Percentiles rank a stretch among this genome's conserved stretches.
Evolutionary conservation across 2,329 filamentous ascomycete genomes (phyloP).

Genomic region (Epicoccum sorghinum): DNA sequence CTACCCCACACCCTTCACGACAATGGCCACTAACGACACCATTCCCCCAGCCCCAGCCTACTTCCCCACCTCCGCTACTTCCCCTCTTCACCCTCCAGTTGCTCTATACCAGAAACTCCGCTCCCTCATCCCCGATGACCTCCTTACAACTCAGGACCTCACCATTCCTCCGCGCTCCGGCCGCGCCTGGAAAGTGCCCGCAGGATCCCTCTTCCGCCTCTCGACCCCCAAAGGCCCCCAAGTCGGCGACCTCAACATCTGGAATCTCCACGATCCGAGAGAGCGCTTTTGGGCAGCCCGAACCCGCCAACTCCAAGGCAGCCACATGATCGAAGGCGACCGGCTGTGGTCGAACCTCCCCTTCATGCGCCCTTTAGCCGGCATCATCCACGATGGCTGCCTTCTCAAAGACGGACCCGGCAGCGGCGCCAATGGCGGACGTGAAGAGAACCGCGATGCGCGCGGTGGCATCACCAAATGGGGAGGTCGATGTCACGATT

Average conservation of each 20-base stretch:
- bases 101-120: slow-evolving; percentile 37
- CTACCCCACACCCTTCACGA: neutral
- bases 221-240: slow-evolving; percentile 79
- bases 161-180: slow-evolving; percentile 76
- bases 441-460: slow-evolving; percentile 52
- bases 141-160: slow-evolving; percentile 24
- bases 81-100: slow-evolving; percentile 41
- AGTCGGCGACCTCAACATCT: slow-evolving; percentile 81
- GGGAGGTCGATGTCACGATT: slow-evolving; percentile 75
- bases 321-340: slow-evolving; percentile 74
- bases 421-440: slow-evolving; percentile 27
- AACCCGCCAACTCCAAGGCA: slow-evolving; percentile 78
- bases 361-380: slow-evolving; percentile 75
- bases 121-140: slow-evolving; percentile 12
- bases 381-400: slow-evolving; percentile 67
- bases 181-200: slow-evolving; percentile 72
- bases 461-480: slow-evolving; percentile 57
- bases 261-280: slow-evolving; percentile 76
- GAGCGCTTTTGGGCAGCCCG: slow-evolving; percentile 83
- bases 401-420: slow-evolving; percentile 48
- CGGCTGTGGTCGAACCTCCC: slow-evolving; percentile 79
- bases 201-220: slow-evolving; percentile 72
- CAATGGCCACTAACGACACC: slow-evolving; percentile 8
- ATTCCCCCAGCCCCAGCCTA: slow-evolving; percentile 42
- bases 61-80: slow-evolving; percentile 40